Evolutionary conservation across 176 grass and related monocot genomes (phyloP), one percentile per base, ranked within the genome.

Genomic region (Luzula sylvatica): DNA sequence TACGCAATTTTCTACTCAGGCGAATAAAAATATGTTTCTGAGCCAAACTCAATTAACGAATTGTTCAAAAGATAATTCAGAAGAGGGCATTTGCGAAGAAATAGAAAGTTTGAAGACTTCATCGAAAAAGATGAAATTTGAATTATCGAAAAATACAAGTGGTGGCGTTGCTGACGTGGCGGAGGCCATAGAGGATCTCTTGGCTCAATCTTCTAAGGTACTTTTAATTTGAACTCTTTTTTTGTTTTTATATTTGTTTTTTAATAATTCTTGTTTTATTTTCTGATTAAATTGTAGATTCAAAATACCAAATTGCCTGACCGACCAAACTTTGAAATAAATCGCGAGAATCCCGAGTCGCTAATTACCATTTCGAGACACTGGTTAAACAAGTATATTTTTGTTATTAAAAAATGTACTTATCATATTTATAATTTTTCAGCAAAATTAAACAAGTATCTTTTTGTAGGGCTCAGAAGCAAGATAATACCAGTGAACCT

Each of bases 141-240:
- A 51, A 85, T 44, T 30, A 61, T 32, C 24, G 14, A 77, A 78
- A 65, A 68, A 82, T 58, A 24, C 68, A 12, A 55, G 66, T 42
- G 41, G 58, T 71, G 41, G 58, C 68, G 77, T 76, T 78, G 71
- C 81, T 71, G 80, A 88, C 32, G 77, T 95, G 53, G 80, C 80
- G 55, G 84, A 88, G 68, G 84, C 83, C 29, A 79, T 95, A 70
- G 74, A 96, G 65, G 77, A 88, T 66, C 64, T 89, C 59, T 50
- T 88, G 55, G 78, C 67, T 52, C 78, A 82, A 52, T 86, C 90
- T 58, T 72, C 80, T 22, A 96, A 78, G 77, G 83, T 87, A 59
- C 70, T 51, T 26, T 9, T 21, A 20, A 46, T 30, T 15, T 55
- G 13, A 51, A 29, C 47, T 30, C 24, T 40, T 27, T 66, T 65